Evolutionary conservation across 257 asterid genomes (phyloP).

Genomic region (Handroanthus guayacan): DNA sequence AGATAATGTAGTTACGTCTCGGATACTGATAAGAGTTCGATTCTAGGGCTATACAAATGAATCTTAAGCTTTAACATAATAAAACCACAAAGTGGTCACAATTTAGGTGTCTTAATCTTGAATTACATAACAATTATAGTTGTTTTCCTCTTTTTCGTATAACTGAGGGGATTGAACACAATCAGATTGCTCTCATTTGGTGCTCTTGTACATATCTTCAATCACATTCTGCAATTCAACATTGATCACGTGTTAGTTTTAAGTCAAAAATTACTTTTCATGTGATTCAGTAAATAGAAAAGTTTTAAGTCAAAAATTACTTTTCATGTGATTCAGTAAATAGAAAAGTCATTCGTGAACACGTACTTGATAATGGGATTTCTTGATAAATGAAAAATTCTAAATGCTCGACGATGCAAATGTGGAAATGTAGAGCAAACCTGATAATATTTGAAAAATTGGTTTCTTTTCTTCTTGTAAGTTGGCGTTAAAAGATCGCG

Average conservation of each 20-base stretch:
- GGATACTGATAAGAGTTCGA: too few species aligned
- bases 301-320: not conserved
- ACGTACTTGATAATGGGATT: too few species aligned
- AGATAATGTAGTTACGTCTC: too few species aligned
- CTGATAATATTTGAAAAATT: constrained; percentile 68
- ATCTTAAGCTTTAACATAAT: too few species aligned
- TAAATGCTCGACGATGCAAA: too few species aligned
- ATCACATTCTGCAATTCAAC: constrained; percentile 58
- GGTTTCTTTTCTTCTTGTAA: constrained; percentile 80
- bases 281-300: too few species aligned
- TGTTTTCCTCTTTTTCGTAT: too few species aligned
- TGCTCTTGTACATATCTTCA: constrained; percentile 64
- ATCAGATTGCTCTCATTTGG: constrained; percentile 42
- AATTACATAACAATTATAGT: not conserved
- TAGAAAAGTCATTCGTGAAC: not conserved
- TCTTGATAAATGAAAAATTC: too few species aligned
- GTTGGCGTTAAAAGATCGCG: constrained; percentile 85
- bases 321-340: too few species aligned
- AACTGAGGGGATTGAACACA: too few species aligned
- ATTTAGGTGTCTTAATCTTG: not conserved
- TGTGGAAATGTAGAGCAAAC: constrained; percentile 37
- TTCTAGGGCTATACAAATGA: not conserved
- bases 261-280: too few species aligned
- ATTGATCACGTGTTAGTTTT: not conserved
- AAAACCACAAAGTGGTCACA: not conserved